Evolutionary conservation across 2,329 filamentous ascomycete genomes (phyloP), one percentile per base, ranked within the genome.

Genomic region (Ophiocordyceps camponoti-saundersi): DNA sequence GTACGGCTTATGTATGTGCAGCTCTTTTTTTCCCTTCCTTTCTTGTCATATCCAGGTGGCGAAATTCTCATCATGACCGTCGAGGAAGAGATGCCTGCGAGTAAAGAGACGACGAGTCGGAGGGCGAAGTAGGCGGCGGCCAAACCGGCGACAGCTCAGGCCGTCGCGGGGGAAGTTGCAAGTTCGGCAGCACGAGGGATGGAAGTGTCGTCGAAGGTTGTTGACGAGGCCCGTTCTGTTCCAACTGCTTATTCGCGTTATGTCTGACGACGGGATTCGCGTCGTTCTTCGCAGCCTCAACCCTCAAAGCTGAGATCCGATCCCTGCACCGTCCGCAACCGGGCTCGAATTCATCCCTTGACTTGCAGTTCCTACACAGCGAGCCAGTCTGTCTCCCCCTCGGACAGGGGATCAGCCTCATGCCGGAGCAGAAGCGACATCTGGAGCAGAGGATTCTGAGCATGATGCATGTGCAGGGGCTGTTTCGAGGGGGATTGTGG

Each of bases 31-130:
- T 26, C 23, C 8, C 23, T 26, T 26, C 8, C 23, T 26, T 26
- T 26, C 8, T 26, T 26, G 23, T 26, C 8, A 26, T 29, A 11
- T 7, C n/a, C 11, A 26, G 57, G 57, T 1, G 69, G 67, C 0
- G 77, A 75, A 55, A 71, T 86, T 11, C 64, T 83, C 42, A 61
- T 89, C 10, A 63, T 90, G 15, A 65, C 85, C 13, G 85, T 81
- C 0, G 70, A 72, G 49, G 67, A 69, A 42, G 85, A n/a, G 18
- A 40, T 20, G n/a, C 36, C n/a, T 40, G 36, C 36, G 36, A 40
- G 18, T 40, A 40, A 4, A 40, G n/a, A 18, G 36, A 40, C 18
- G 36, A 40, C 36, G 36, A 21, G 36, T 40, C 36, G n/a, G 36
- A 20, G 3, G 36, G 18, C 5, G 36, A 40, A 8, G 36, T 20